Base-by-base conservation (phyloP, 2,329 filamentous ascomycete species). In the Penicillium sp. region DNA sequence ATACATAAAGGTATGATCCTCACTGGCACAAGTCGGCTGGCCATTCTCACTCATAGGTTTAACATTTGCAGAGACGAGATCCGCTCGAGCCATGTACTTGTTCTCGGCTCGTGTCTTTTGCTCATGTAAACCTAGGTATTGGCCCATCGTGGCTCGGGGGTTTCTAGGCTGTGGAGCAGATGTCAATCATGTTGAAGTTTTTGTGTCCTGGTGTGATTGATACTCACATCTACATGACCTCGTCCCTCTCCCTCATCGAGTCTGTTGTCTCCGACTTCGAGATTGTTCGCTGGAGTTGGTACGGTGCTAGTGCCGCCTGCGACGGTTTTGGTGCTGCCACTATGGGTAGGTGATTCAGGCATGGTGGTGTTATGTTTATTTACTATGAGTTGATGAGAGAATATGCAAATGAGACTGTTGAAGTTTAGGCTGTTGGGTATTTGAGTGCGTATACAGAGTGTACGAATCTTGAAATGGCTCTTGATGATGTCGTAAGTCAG, bases 1-100 rank as follows among this genome's bases (percentile, higher is more conserved):
- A 1, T 38, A 30, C 56, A 55, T 57, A 26, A 62, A 64, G 12
- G 47, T 57, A 30, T 58, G 56, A 34, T 64, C 60, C 35, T 64
- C 59, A n/a, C 33, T 48, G 4, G 48, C 44, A 31, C 52, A 55
- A n/a, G 50, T 48, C 2, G 48, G 47, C 14, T 55, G 42, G 3
- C 42, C 39, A 12, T 29, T 8, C 2, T 38, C 42, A 4, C 35
- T 44, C 13, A 15, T 42, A 3, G 41, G 28, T 3, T 12, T 30
- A 1, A 17, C 6, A 30, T 45, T 33, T 0, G 26, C 35, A 4
- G 35, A 30, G 7, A 22, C 42, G 12, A 39, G 10, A 30, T 45
- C 43, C 15, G 37, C 40, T 3, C 45, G 50, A 2, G 41, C 30
- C 29, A 41, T 14, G 17, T 43, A 57, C 9, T 58, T 50, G 2